Base-by-base conservation (phyloP, 2,329 filamentous ascomycete species). In the Microsporum canis region DNA sequence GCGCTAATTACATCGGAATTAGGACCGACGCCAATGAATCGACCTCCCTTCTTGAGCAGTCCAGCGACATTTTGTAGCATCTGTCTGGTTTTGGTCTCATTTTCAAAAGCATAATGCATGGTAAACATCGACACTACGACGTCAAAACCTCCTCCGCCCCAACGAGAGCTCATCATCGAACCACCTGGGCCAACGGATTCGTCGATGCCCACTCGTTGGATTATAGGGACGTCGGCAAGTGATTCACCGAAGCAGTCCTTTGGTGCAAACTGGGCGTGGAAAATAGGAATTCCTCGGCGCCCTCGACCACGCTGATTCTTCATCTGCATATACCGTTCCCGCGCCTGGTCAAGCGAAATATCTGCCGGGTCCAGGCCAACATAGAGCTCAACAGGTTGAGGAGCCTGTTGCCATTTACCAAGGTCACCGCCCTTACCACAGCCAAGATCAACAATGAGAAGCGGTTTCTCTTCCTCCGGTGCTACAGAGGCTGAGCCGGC, bases 101-200 rank as follows among this genome's bases (percentile, higher is more conserved):
- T 89, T 77, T 97, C 94, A 68, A 97, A 99, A 4, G 94, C 91
- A 73, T 99, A 99, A 76, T 99, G 94, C 85, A 99, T 94, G 69
- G 91, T 95, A 74, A 99, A 99, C 94, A 99, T 99, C 84, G 96
- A 96, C 71, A 88, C 91, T 65, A 99, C 92, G 47, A 97, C 88
- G 71, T 99, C 94, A 68, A 97, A 99, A 3, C 92, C 91, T 60
- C 87, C 87, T 59, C 84, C 84, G 63, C 83, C 82, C 75, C 82
- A 86, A 43, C 84, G 85, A 73, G 84, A 88, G 76, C 77, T 77
- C 67, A 81, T 78, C 38, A 80, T 74, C 29, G 73, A 74, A 1
- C 75, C 73, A 33, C 45, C 62, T 0, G 78, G 88, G 68, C 77
- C 85, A 12, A 80, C 83, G 63, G 86, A 87, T 0, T 82, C 79